A percentile compares a stretch with the other conserved stretches of the same genome.
Conservation (phyloP, 257 asterid genomes). For the Capsicum rhomboideum region DNA sequence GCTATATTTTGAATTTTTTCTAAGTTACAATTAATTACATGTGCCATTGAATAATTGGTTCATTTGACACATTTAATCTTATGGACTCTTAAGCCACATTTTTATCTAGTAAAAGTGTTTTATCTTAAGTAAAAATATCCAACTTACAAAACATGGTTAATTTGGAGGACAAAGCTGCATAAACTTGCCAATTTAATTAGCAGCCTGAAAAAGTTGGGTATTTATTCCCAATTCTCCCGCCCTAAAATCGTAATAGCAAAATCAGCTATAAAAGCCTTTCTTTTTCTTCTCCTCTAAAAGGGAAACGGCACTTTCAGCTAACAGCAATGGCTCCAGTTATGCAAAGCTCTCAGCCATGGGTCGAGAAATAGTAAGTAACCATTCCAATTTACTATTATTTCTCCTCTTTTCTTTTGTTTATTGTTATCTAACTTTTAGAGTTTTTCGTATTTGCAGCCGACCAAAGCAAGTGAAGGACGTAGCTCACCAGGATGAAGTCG, state of each 20-base stretch:
- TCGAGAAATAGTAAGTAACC: conserved; percentile 84
- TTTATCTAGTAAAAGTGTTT: no score
- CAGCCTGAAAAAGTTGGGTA: no score
- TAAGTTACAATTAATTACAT: no score
- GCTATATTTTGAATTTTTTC: no score
- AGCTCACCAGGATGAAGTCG: conserved; percentile 96
- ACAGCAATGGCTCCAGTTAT: conserved; percentile 70
- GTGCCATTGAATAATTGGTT: no score
- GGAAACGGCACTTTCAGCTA: background rate
- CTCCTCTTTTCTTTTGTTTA: background rate
- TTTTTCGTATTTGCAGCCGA: conserved; percentile 45
- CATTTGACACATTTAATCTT: no score
- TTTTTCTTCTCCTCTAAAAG: background rate
- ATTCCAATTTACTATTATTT: background rate
- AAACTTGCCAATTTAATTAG: no score
- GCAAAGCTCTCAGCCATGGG: conserved; percentile 98
- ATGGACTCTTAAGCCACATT: no score
- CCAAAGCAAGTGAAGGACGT: conserved; percentile 97
- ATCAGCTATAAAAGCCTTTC: background rate
- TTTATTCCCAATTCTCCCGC: no score
- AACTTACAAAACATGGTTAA: no score
- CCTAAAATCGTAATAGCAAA: background rate
- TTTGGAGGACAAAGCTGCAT: no score
- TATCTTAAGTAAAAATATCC: no score
- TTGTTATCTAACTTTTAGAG: background rate